A percentile compares a stretch with the other conserved stretches of the same genome.
Evolutionary conservation across 169 alveolate species (phyloP).

Genomic region (Babesia ovata): DNA sequence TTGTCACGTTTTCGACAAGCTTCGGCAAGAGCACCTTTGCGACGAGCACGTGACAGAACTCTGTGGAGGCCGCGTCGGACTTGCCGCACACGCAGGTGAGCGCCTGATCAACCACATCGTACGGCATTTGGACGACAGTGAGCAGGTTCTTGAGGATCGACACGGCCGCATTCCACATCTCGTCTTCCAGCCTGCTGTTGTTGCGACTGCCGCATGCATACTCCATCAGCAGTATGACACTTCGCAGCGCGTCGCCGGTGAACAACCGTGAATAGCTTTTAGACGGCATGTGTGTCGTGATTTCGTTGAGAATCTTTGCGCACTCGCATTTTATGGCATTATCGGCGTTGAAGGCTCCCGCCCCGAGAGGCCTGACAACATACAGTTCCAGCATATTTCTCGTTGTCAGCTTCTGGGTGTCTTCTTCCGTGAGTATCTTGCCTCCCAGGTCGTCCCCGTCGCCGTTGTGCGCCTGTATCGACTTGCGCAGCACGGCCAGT

Average conservation of each 20-base stretch:
- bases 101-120: constrained; percentile 3
- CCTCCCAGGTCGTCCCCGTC: background rate
- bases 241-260: constrained; percentile 12
- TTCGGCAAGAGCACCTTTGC: constrained; percentile 28
- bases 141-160: constrained; percentile 39
- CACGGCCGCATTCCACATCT: constrained; percentile 43
- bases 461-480: constrained; percentile 45
- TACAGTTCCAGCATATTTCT: constrained; percentile 16
- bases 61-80: constrained; percentile 29
- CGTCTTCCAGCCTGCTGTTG: constrained; percentile 8
- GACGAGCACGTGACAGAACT: constrained; percentile 44
- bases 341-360: constrained; percentile 32
- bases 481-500: constrained; percentile 31
- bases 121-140: constrained; percentile 5
- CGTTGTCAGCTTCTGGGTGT: constrained; percentile 24
- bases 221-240: constrained; percentile 29
- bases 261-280: constrained; percentile 20
- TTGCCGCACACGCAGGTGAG: constrained; percentile 13
- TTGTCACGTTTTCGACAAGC: background rate
- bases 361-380: constrained; percentile 16
- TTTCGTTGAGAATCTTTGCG: constrained; percentile 26
- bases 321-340: constrained; percentile 30
- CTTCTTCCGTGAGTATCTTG: constrained; percentile 19
- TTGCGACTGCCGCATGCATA: constrained; percentile 9
- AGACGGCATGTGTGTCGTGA: constrained; percentile 25